Evolutionary conservation across 2,329 filamentous ascomycete species (phyloP).

Genomic region (Phaeophleospora eucalypticola): DNA sequence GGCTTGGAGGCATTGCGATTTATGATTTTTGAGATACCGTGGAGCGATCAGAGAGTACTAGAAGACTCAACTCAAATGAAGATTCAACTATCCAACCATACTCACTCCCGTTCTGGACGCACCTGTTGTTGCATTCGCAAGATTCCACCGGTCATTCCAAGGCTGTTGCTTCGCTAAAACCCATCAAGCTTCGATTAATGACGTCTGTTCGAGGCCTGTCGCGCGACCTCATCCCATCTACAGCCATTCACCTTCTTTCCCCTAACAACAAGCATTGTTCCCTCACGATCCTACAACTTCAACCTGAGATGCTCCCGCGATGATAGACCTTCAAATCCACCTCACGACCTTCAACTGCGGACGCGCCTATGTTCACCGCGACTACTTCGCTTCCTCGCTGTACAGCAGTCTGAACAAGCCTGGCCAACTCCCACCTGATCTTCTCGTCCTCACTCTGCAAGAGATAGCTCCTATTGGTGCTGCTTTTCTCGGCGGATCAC

Average conservation of each 20-base stretch:
- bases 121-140: too few species aligned
- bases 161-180: too few species aligned
- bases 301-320: neutral
- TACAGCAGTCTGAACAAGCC: constrained; percentile 39
- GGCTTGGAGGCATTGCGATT: neutral
- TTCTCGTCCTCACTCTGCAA: constrained; percentile 70
- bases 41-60: neutral
- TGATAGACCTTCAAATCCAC: constrained; percentile 59
- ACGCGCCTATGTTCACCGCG: constrained; percentile 63
- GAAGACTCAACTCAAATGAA: neutral
- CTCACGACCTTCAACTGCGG: constrained; percentile 89
- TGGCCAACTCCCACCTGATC: constrained; percentile 55
- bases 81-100: too few species aligned
- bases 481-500: constrained; percentile 79
- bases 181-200: too few species aligned
- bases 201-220: too few species aligned
- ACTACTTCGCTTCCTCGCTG: constrained; percentile 64
- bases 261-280: too few species aligned
- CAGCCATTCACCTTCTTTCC: too few species aligned
- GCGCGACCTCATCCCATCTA: too few species aligned
- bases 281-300: neutral
- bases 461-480: constrained; percentile 82
- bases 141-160: too few species aligned
- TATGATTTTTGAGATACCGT: neutral
- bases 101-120: too few species aligned